A percentile compares a stretch with the other conserved stretches of the same genome.
phyloP scores from a whole-genome alignment of 1,139 yeast species.

The Wickerhamomyces sp. region DNA sequence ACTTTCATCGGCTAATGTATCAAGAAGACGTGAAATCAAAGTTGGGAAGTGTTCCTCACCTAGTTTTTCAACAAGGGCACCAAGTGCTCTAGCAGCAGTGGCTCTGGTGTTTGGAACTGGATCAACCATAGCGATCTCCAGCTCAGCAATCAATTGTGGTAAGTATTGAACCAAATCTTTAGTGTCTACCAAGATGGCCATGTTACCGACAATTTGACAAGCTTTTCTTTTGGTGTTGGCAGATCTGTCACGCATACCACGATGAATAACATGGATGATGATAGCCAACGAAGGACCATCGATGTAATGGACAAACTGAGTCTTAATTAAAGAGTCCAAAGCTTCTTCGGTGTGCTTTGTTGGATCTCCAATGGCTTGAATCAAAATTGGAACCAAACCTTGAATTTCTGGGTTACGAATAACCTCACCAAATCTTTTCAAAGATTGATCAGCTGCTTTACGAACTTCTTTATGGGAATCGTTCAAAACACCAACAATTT shows the following conservation, averaged over 20 bases:
- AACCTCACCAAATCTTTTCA: slow-evolving; percentile 92
- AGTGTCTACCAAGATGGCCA: slow-evolving; percentile 92
- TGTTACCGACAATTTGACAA: slow-evolving; percentile 96
- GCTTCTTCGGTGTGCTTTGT: slow-evolving; percentile 86
- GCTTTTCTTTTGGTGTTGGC: slow-evolving; percentile 91
- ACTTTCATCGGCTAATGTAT: slow-evolving; percentile 72
- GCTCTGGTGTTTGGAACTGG: slow-evolving; percentile 98
- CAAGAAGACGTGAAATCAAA: slow-evolving; percentile 75
- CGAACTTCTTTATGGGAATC: slow-evolving; percentile 97
- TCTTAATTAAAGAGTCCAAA: slow-evolving; percentile 75
- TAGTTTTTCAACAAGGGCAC: slow-evolving; percentile 89
- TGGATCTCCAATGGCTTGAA: slow-evolving; percentile 95
- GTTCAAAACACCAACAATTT: slow-evolving; percentile 89
- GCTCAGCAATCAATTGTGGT: slow-evolving; percentile 67
- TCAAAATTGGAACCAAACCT: slow-evolving; percentile 77
- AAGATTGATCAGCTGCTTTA: slow-evolving; percentile 85
- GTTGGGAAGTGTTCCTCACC: slow-evolving; percentile 97
- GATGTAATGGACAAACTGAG: slow-evolving; percentile 94
- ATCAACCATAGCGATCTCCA: slow-evolving; percentile 94
- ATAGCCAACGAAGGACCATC: slow-evolving; percentile 97
- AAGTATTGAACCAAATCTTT: slow-evolving; percentile 84
- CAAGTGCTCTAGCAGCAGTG: slow-evolving; percentile 95
- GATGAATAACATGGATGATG: slow-evolving; percentile 87
- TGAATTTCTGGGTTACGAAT: slow-evolving; percentile 97
- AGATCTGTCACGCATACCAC: slow-evolving; percentile 93